Conservation (phyloP, 495 filamentous ascomycete species). For the Aspergillus leporis region DNA sequence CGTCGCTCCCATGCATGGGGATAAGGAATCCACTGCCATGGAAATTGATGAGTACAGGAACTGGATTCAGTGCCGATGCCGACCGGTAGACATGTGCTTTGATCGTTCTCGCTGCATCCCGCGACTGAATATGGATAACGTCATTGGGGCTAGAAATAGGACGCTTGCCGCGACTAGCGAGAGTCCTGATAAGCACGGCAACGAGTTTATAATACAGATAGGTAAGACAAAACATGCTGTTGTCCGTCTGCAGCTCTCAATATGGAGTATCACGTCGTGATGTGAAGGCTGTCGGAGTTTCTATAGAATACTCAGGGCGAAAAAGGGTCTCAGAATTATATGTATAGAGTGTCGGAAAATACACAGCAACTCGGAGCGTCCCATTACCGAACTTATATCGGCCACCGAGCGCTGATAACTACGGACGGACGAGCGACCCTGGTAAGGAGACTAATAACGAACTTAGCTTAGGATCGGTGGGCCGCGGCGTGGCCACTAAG, state of each 20-base stretch:
- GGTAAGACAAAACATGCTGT: slow-evolving; percentile 22
- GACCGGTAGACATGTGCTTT: slow-evolving; percentile 47
- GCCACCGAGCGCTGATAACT: background rate
- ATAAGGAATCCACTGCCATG: slow-evolving; percentile 47
- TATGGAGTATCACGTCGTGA: background rate
- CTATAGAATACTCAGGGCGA: background rate
- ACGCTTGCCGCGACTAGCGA: slow-evolving; percentile 5
- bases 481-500: background rate
- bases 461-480: background rate
- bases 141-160: slow-evolving; percentile 32
- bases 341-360: background rate
- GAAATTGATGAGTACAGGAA: slow-evolving; percentile 47
- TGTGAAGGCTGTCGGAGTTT: background rate
- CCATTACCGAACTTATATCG: background rate
- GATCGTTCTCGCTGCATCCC: slow-evolving; percentile 44
- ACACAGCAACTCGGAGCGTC: background rate
- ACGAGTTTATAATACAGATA: slow-evolving; percentile 31
- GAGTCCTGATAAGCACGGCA: slow-evolving; percentile 23
- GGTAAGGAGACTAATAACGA: background rate
- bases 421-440: background rate
- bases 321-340: background rate
- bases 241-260: background rate
- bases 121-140: slow-evolving; percentile 40
- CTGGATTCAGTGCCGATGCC: slow-evolving; percentile 21
- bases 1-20: slow-evolving; percentile 43